Evolutionary conservation across 768 basidiomycete genomes (phyloP).

Genomic region (Obba rivulosa): DNA sequence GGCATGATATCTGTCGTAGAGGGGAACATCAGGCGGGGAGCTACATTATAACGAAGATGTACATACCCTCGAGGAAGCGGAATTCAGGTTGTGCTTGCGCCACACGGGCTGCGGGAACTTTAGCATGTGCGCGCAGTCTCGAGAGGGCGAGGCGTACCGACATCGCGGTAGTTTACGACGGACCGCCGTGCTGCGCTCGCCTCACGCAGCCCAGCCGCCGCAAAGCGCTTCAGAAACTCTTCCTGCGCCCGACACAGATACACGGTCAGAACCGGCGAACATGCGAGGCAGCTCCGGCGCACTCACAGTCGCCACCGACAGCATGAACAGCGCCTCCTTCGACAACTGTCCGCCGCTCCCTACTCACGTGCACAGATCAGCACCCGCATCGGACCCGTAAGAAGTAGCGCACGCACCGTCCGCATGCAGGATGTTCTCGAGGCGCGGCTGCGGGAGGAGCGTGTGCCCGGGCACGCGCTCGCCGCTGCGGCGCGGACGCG

Average conservation of each 20-base stretch:
- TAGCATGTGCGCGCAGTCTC: neutral
- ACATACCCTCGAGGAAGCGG: slow-evolving; percentile 62
- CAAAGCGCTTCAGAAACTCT: slow-evolving; percentile 77
- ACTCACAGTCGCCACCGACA: slow-evolving; percentile 72
- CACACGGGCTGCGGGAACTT: slow-evolving; percentile 40
- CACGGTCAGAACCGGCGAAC: neutral
- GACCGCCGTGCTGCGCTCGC: slow-evolving; percentile 55
- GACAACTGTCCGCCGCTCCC: slow-evolving; percentile 52
- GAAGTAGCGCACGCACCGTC: slow-evolving; percentile 47
- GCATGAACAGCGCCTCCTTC: slow-evolving; percentile 67
- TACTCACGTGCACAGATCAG: neutral
- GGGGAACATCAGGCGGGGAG: slow-evolving; percentile 2
- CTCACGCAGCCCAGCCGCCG: slow-evolving; percentile 62
- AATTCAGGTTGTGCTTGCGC: slow-evolving; percentile 63
- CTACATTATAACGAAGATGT: neutral
- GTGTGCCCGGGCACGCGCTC: slow-evolving; percentile 61
- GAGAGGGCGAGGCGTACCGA: slow-evolving; percentile 48
- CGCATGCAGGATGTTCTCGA: slow-evolving; percentile 76
- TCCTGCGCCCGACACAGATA: slow-evolving; percentile 44
- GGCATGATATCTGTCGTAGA: slow-evolving; percentile 58
- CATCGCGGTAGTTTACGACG: slow-evolving; percentile 62
- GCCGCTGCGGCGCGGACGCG: slow-evolving; percentile 27
- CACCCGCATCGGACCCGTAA: neutral
- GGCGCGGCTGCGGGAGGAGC: slow-evolving; percentile 55
- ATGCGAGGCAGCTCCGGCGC: slow-evolving; percentile 5